Base-by-base conservation (phyloP, 176 grass and related monocot species). In the Pontederia paniculata region DNA sequence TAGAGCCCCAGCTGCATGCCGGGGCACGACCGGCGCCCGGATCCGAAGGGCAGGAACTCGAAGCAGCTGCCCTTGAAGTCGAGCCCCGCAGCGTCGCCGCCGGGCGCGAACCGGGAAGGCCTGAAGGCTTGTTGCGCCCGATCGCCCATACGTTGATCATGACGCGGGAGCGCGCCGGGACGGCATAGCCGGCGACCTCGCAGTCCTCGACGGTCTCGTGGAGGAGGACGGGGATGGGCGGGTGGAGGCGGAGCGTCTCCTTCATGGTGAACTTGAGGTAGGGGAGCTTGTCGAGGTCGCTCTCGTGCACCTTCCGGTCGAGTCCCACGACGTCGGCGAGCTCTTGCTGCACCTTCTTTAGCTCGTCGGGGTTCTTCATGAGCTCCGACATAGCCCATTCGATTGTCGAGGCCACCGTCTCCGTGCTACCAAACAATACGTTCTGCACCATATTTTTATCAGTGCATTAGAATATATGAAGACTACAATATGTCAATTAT, bases 131-230 rank as follows among this genome's bases (percentile, higher is more conserved):
- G 80, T 90, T 68, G 70, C 86, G 91, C 31, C 83, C 79, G 55
- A 96, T 89, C 54, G 90, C 90, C 51, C 69, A 96, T 5, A 73
- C 85, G 63, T 96, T 96, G 73, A 97, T 75, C 91, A 97, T 97
- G 63, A 97, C 44, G 2, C 76, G 82, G 0, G 82, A 97, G 12
- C 66, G 23, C 61, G 22, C 72, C 12, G 91, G 86, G 16, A 97
- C 50, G 43, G 67, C 75, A 66, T 89, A 90, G 65, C 91, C 80
- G 17, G 67, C 77, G 6, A 97, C 79, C 9, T 77, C 21, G 59
- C 86, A 81, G 71, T 87, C 86, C 50, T 69, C 79, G 44, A 82
- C 79, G 0, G 86, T 97, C 76, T 97, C 82, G 52, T 97, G 91
- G 9, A 84, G 85, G 55, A 89, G 91, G 18, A 97, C 70, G 25